These are phyloP conservation scores for Fusarium sp. DNA, from an alignment of 2,329 filamentous ascomycete genomes.

Conservation along the genomic window DNA sequence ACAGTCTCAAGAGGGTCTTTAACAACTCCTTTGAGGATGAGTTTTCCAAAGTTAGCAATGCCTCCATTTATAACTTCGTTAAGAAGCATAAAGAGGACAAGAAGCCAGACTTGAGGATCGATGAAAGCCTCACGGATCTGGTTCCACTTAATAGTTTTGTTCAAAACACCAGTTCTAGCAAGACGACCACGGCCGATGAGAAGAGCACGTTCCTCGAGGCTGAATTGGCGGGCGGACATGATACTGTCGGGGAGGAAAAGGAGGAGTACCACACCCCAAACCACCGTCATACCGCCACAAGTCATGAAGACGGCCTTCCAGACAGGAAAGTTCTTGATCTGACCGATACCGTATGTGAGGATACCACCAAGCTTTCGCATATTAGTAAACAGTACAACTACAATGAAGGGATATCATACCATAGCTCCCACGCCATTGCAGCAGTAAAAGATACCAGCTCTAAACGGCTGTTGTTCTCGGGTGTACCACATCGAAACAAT, in stretches of 20 bases:
- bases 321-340: slow-evolving; percentile 59
- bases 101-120: slow-evolving; percentile 67
- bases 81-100: slow-evolving; percentile 68
- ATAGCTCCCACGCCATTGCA: slow-evolving; percentile 61
- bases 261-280: slow-evolving; percentile 62
- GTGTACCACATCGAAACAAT: slow-evolving; percentile 66
- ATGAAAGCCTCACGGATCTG: slow-evolving; percentile 64
- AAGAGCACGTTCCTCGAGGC: slow-evolving; percentile 52
- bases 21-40: slow-evolving; percentile 64
- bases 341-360: slow-evolving; percentile 67
- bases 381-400: too few relatives aligned
- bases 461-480: slow-evolving; percentile 61
- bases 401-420: not conserved
- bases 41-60: slow-evolving; percentile 69
- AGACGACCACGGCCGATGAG: slow-evolving; percentile 74
- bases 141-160: slow-evolving; percentile 62
- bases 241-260: slow-evolving; percentile 63
- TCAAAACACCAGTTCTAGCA: slow-evolving; percentile 63
- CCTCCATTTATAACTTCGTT: slow-evolving; percentile 69
- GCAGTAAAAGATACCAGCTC: slow-evolving; percentile 56
- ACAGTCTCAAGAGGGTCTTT: slow-evolving; percentile 56
- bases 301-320: slow-evolving; percentile 70
- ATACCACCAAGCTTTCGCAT: slow-evolving; percentile 55
- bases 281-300: slow-evolving; percentile 62
- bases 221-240: slow-evolving; percentile 51